Evolutionary conservation across 805 yeast genomes (phyloP), one percentile per base, ranked within the genome.

Genomic region (Spathaspora hagerdaliae): DNA sequence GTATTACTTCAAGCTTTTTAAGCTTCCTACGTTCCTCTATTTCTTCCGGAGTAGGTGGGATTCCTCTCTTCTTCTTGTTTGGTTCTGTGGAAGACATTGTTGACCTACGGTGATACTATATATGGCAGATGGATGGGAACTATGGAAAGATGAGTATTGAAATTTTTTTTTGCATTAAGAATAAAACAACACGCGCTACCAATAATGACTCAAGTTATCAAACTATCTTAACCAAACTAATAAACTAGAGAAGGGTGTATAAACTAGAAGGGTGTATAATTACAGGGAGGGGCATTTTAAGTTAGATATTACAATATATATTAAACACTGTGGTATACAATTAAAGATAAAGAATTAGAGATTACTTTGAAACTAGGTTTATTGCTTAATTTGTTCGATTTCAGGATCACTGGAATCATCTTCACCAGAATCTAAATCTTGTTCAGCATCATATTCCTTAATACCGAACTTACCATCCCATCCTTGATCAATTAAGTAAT

Each of bases 401-500:
- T 36, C 6, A 27, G 12, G 12, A 3, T 29, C 32, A 29, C 6
- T 24, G 4, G 36, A 36, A 35, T 40, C 43, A 3, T 35, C 41
- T 36, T 47, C 48, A 8, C 42, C 50, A 36, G 40, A 41, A n/a
- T 47, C 54, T 3, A 50, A 38, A 33, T 58, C 62, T 34, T 44
- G 48, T 19, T 58, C 63, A 12, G 31, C 36, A 31, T 51, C 56
- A 33, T 50, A 51, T 15, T 58, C 57, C 6, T 54, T 48, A 31
- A 51, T 50, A 44, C 81, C 81, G 42, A 77, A 68, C 13, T 61
- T 57, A 34, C 81, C 81, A 11, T 51, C 57, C 81, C 87, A 85
- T 33, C 90, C 90, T 38, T 82, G 64, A 4, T 63, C 73, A 43
- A 77, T 60, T 60, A 83, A 67, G 59, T 75, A 84, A 58, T 73